These are phyloP conservation scores for Heimioporus sp. DNA, from an alignment of 768 basidiomycete genomes.

Conservation along the genomic window DNA sequence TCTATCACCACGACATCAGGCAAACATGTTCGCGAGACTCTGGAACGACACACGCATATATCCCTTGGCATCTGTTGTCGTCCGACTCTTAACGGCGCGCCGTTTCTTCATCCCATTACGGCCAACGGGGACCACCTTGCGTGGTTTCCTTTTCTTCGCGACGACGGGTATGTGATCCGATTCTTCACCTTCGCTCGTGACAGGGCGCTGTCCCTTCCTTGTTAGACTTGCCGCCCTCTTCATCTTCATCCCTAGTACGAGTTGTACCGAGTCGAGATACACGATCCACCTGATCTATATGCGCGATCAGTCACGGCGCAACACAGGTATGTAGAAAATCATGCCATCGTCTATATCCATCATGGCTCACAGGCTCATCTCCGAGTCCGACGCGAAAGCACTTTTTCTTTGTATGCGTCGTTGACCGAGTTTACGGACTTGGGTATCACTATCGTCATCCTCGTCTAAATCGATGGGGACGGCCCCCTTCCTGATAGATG, in stretches of 20 bases:
- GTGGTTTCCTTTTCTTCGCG: constrained; percentile 43
- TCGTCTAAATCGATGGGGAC: constrained; percentile 51
- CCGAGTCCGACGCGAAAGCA: constrained; percentile 42
- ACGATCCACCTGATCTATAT: constrained; percentile 25
- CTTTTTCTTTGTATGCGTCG: constrained; percentile 33
- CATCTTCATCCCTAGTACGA: constrained; percentile 19
- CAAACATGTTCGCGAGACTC: not conserved
- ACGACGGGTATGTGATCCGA: constrained; percentile 29
- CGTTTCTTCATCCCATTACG: constrained; percentile 76
- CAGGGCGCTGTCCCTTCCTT: constrained; percentile 32
- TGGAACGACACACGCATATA: constrained; percentile 56
- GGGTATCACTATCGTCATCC: constrained; percentile 49
- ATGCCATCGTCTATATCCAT: constrained; percentile 80
- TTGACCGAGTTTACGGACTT: constrained; percentile 18
- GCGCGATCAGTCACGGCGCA: constrained; percentile 8
- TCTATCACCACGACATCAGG: constrained; percentile 37
- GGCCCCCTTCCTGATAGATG: constrained; percentile 43
- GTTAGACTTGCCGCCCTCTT: constrained; percentile 28
- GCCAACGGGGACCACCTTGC: constrained; percentile 68
- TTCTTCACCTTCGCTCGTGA: constrained; percentile 28
- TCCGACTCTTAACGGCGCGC: constrained; percentile 58
- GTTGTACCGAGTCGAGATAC: constrained; percentile 15
- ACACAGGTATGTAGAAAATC: constrained; percentile 23
- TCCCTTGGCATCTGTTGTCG: constrained; percentile 59
- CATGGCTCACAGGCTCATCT: constrained; percentile 49